Conservation (phyloP, 352 stramenopile species). For the Phytophthora pistaciae region DNA sequence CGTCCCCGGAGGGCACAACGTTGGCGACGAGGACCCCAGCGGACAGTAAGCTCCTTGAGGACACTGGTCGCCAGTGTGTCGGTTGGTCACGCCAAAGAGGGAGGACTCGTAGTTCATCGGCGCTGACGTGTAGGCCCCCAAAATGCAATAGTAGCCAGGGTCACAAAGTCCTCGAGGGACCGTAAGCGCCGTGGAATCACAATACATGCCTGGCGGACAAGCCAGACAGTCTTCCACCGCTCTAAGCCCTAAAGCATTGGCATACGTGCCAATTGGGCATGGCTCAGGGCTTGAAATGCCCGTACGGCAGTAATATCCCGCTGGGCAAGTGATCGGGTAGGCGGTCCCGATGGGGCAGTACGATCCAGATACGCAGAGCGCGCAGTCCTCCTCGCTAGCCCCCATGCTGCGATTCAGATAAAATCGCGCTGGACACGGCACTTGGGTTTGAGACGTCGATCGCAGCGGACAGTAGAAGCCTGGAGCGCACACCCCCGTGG, state of each 20-base stretch:
- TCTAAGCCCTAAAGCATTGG: conserved; percentile 77
- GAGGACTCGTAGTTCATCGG: conserved; percentile 84
- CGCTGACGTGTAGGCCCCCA: conserved; percentile 90
- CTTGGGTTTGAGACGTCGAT: conserved; percentile 73
- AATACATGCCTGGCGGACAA: conserved; percentile 93
- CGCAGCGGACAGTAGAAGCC: conserved; percentile 88
- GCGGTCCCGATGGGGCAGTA: conserved; percentile 76
- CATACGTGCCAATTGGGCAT: conserved; percentile 93
- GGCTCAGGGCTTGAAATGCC: conserved; percentile 76
- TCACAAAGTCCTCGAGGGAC: conserved; percentile 82
- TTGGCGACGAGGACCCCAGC: conserved; percentile 63
- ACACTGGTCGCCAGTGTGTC: conserved; percentile 74
- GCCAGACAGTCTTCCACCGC: conserved; percentile 86
- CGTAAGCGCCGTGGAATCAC: conserved; percentile 86
- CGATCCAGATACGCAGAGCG: conserved; percentile 70
- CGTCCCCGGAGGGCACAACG: conserved; percentile 76
- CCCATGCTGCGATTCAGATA: conserved; percentile 76
- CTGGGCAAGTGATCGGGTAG: conserved; percentile 74
- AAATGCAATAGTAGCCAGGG: conserved; percentile 92
- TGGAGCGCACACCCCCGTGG: conserved; percentile 67
- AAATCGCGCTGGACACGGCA: conserved; percentile 81
- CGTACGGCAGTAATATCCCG: conserved; percentile 90
- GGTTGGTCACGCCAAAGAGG: conserved; percentile 71
- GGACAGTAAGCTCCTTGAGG: conserved; percentile 77
- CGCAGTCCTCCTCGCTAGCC: conserved; percentile 76